A percentile compares a stretch with the other conserved stretches of the same genome.
These are phyloP conservation scores for Kondoa subrosea DNA, from an alignment of 768 basidiomycete species.

Conservation along the genomic window DNA sequence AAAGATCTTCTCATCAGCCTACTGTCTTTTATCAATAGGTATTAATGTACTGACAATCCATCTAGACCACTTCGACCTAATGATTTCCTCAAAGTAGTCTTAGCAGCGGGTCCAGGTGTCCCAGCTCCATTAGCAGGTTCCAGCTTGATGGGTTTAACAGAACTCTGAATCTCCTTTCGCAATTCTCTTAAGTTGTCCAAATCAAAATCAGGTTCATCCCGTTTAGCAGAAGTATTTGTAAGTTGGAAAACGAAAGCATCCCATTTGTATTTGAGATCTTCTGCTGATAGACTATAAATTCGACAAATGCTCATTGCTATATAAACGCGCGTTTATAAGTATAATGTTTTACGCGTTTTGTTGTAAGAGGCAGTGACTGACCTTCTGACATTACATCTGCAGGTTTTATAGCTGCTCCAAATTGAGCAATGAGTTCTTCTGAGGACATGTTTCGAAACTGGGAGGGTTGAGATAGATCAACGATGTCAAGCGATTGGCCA, in stretches of 20 bases:
- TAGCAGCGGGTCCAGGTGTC: not conserved
- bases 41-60: constrained; percentile 26
- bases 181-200: constrained; percentile 31
- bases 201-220: constrained; percentile 22
- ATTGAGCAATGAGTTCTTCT: constrained; percentile 27
- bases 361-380: constrained; percentile 19
- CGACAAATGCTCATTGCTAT: constrained; percentile 35
- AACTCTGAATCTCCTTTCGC: constrained; percentile 31
- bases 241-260: constrained; percentile 35
- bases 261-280: constrained; percentile 37
- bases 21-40: not conserved
- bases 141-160: constrained; percentile 24
- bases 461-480: too few species aligned
- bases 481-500: not conserved
- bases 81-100: constrained; percentile 1
- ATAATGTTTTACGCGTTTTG: not conserved
- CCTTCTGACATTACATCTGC: constrained; percentile 34
- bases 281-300: constrained; percentile 33
- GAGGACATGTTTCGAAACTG: not conserved
- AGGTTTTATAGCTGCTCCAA: constrained; percentile 28
- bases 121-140: too few species aligned
- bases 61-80: constrained; percentile 15
- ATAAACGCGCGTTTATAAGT: not conserved
- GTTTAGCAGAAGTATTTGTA: constrained; percentile 4
- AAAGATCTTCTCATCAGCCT: not conserved